Evolutionary conservation across 2,329 filamentous ascomycete genomes (phyloP), one percentile per base, ranked within the genome.

Genomic region (Penicillium sp.): DNA sequence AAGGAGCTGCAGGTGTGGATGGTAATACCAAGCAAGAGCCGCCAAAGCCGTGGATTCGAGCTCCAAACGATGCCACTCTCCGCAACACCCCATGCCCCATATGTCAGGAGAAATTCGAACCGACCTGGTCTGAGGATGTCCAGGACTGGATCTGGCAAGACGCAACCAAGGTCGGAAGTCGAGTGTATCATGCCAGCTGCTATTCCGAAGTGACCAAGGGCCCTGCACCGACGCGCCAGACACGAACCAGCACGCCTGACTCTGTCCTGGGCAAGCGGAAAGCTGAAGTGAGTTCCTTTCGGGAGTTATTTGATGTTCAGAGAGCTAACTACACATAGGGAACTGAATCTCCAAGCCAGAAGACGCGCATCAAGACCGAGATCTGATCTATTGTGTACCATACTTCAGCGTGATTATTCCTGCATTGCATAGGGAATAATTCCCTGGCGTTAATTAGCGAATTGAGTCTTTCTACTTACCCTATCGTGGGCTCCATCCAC

Each of bases 91-190:
- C 89, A 1, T 99, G 94, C 69, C 91, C 92, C 2, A 96, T 99
- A 65, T 97, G 94, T 73, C 92, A 96, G 73, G 94, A 99, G 72
- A 89, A 89, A 64, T 97, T 99, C 67, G 89, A 95, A 76, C 91
- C 90, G 63, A 89, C 89, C 63, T 97, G 92, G 89, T 87, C 93
- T 7, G 91, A 95, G 66, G 91, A 95, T 61, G 90, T 89, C 19
- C 92, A 97, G 74, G 93, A 99, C 69, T 97, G 92, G 84, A 93
- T 99, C 40, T 97, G 94, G 90, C 88, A 91, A 73, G 93, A 99
- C 73, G 90, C 93, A 0, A 81, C 90, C 50, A 84, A 88, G 62
- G 85, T 95, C 31, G 90, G 89, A 36, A 85, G 83, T 55, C 86
- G 91, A 61, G 88, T 94, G 16, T 97, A 91, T 68, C 94, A 99